Evolutionary conservation across 1,284 basidiomycete genomes (phyloP), one percentile per base, ranked within the genome.

Genomic region (Takashimella koratensis): DNA sequence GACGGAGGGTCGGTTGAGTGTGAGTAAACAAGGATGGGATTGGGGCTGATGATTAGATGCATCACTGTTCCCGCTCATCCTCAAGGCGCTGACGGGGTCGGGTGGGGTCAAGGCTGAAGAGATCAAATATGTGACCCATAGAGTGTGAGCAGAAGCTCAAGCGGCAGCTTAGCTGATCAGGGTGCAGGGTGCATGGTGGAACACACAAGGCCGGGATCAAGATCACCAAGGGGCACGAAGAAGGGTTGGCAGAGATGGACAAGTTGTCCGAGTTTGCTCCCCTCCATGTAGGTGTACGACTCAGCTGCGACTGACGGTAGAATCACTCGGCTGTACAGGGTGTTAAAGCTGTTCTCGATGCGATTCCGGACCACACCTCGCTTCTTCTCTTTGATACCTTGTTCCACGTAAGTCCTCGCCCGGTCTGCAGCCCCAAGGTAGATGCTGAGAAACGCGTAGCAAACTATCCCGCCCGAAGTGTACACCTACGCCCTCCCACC

Each of bases 181-280:
- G 11, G 13, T 80, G 83, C 26, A 85, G 91, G 45, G 90, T 94
- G 1, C 90, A 93, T 63, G 90, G 90, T 2, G 90, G 90, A 2
- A 81, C 83, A 47, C 87, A 86, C 64, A 78, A 77, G 20, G 79
- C 83, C 23, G 86, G 88, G 0, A 83, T 90, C 13, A 62, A 82
- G 40, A 83, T 93, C 54, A 83, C 76, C 25, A 73, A 73, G 39
- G 74, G 77, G 4, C 79, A 81, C 60, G 61, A 70, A 76, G 65
- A 80, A 80, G 65, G 79, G 78, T 65, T 85, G 77, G 53, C 86
- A 78, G 72, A 86, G 59, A 89, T 93, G 69, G 84, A 90, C 65
- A 79, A 79, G 41, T 77, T 92, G 11, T 85, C 85, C 4, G 84
- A 86, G 59, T 84, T 94, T 48, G 88, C 90, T 1, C 90, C 90